Conservation (phyloP, 2,329 filamentous ascomycete species). For the Colletotrichum coccodes region DNA sequence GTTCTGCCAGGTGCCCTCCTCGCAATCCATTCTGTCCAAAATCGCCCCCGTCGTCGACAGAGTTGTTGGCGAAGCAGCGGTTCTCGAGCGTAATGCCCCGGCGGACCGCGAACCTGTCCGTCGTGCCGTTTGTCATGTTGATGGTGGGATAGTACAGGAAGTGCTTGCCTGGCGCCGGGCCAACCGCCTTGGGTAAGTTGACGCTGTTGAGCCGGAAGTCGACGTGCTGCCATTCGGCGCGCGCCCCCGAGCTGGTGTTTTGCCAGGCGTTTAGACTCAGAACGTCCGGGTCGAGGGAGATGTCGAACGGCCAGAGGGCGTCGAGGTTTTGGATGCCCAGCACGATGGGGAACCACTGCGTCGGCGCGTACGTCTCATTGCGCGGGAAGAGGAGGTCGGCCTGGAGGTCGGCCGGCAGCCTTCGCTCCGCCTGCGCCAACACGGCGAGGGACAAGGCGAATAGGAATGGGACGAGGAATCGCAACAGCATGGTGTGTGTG, state of each 20-base stretch:
- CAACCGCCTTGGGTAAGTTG: not conserved
- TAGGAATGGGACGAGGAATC: not conserved
- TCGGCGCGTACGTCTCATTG: slow-evolving; percentile 39
- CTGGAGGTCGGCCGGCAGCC: slow-evolving; percentile 6
- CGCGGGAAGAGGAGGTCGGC: slow-evolving; percentile 41
- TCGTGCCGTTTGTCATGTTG: slow-evolving; percentile 9
- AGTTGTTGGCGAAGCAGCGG: not conserved
- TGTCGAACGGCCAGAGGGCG: slow-evolving; percentile 15
- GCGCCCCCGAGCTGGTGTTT: not conserved
- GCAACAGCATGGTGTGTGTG: not conserved
- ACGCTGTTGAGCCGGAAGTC: not conserved
- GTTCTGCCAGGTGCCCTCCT: slow-evolving; percentile 10
- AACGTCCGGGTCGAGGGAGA: not conserved
- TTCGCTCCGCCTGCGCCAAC: not conserved
- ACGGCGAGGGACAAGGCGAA: not conserved
- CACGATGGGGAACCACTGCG: slow-evolving; percentile 36
- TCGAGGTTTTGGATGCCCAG: slow-evolving; percentile 38
- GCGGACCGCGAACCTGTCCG: not conserved
- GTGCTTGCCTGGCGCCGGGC: not conserved
- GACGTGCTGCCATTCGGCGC: not conserved
- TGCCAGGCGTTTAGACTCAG: too few relatives aligned
- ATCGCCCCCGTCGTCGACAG: not conserved
- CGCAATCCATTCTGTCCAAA: not conserved
- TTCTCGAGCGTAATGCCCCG: not conserved
- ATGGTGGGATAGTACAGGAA: not conserved